A percentile compares a stretch with the other conserved stretches of the same genome.
Conservation (phyloP, 2,329 filamentous ascomycete species). For the Fusarium avenaceum region DNA sequence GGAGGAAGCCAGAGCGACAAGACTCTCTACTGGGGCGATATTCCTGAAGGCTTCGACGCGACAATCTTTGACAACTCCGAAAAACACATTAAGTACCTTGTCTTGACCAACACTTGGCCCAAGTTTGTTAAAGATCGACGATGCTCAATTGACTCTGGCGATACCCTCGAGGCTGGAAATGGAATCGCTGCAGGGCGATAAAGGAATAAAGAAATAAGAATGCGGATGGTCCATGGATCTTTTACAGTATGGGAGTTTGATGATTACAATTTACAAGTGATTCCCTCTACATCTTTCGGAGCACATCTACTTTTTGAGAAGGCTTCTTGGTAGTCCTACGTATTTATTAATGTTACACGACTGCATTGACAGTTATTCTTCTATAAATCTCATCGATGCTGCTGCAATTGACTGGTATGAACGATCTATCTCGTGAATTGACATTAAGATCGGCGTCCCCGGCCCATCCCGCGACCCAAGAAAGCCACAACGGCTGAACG, state of each 20-base stretch:
- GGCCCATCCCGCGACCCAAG: conserved; percentile 20
- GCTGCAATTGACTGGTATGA: background rate
- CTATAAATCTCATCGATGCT: background rate
- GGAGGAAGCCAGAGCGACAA: conserved; percentile 43
- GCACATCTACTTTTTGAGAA: conserved; percentile 3
- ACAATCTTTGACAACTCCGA: conserved; percentile 72
- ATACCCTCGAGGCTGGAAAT: conserved; percentile 42
- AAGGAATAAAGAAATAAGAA: background rate
- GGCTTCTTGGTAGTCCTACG: conserved; percentile 23
- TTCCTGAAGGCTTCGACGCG: conserved; percentile 65
- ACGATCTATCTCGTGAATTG: too few relatives aligned
- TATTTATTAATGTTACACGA: conserved; percentile 34
- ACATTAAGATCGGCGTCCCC: conserved; percentile 11
- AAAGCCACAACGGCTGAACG: conserved; percentile 6
- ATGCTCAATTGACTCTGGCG: conserved; percentile 51
- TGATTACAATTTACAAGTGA: conserved; percentile 37
- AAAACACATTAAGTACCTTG: conserved; percentile 72
- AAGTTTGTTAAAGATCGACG: conserved; percentile 61
- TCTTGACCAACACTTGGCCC: conserved; percentile 15
- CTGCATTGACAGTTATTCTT: conserved; percentile 27
- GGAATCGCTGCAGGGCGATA: conserved; percentile 16
- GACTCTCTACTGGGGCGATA: conserved; percentile 58
- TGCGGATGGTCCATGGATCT: conserved; percentile 4
- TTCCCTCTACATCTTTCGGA: conserved; percentile 17
- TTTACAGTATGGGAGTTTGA: conserved; percentile 33